Evolutionary conservation across 352 stramenopile species (phyloP).

Genomic region (Paralagenidium karlingii): DNA sequence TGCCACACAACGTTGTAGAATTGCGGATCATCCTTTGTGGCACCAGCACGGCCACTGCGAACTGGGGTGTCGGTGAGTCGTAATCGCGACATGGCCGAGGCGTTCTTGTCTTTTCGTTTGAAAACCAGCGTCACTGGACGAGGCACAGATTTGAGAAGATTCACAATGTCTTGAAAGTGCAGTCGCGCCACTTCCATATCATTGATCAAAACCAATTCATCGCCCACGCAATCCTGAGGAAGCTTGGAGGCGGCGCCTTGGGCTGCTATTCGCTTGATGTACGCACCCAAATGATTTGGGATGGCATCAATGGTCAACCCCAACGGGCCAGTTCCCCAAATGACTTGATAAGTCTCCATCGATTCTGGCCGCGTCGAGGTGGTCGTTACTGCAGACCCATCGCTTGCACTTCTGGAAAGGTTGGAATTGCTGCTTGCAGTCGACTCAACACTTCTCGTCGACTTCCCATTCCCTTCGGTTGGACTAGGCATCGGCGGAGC

Average conservation of each 20-base stretch:
- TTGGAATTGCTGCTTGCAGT: no score
- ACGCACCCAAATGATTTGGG: slow-evolving; percentile 29
- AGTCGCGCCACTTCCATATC: slow-evolving; percentile 68
- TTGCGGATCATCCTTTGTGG: slow-evolving; percentile 26
- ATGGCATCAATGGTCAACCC: slow-evolving; percentile 77
- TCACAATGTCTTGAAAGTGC: slow-evolving; percentile 66
- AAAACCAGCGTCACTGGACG: slow-evolving; percentile 75
- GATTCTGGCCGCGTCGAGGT: not conserved
- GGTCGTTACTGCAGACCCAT: no score
- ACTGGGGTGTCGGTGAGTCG: not conserved
- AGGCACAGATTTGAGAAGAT: slow-evolving; percentile 62
- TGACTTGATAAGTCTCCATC: slow-evolving; percentile 45
- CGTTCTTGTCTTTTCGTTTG: slow-evolving; percentile 17
- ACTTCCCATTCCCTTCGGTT: not conserved
- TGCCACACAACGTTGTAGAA: slow-evolving; percentile 82
- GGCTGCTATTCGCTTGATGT: slow-evolving; percentile 74
- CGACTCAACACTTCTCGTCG: not conserved
- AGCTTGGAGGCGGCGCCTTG: slow-evolving; percentile 58
- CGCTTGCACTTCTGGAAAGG: no score
- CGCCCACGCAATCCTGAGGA: slow-evolving; percentile 67
- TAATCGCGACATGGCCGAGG: slow-evolving; percentile 4
- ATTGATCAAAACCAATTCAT: slow-evolving; percentile 79
- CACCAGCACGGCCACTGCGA: not conserved
- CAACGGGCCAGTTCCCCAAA: slow-evolving; percentile 62
- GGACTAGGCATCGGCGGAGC: not conserved